Evolutionary conservation across 345 rosid species (phyloP), one percentile per base, ranked within the genome.

Genomic region (Boechera retrofracta): DNA sequence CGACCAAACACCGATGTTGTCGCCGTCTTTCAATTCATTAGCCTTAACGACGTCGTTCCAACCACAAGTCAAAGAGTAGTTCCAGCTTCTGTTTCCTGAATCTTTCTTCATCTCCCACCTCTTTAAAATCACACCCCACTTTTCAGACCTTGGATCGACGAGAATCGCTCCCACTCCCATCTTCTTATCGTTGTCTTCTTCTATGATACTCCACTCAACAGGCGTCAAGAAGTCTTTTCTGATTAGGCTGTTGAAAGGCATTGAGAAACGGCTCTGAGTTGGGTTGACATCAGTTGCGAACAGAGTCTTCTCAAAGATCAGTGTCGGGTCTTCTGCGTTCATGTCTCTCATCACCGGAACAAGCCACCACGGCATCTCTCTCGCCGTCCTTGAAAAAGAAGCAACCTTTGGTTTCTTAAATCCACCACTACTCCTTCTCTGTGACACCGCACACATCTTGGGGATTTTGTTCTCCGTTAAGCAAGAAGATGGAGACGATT

Each of bases 31-130:
- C 44, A 49, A 18, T 2, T 24, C 7, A 7, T 66, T 66, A 49
- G 57, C 71, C 28, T 10, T 26, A 16, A 49, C 71, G 29, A 33
- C 6, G 2, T 48, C 56, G 12, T 33, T 49, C 71, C 71, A 67
- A 1, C 69, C 69, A 15, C 69, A 44, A 15, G 9, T 45, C 54
- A 64, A 15, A 64, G 9, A 13, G 54, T 44, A 64, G 8, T 9
- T 24, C 18, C 49, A 39, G 49, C 33, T 61, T 39, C 2, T n/a
- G 6, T 21, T 61, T 21, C 31, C 48, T 32, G 39, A 31, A 56
- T 15, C 2, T 4, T 15, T 32, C n/a, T 7, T 29, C 3, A 28
- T 28, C 13, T n/a, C 53, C 53, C 15, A 44, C n/a, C 6, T 64
- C 39, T 45, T 64, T 12, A 44, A 3, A 28, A 44, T 5, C 38